Conservation (phyloP, 805 yeast species). For the Tetrapisispora namnaoensis region DNA sequence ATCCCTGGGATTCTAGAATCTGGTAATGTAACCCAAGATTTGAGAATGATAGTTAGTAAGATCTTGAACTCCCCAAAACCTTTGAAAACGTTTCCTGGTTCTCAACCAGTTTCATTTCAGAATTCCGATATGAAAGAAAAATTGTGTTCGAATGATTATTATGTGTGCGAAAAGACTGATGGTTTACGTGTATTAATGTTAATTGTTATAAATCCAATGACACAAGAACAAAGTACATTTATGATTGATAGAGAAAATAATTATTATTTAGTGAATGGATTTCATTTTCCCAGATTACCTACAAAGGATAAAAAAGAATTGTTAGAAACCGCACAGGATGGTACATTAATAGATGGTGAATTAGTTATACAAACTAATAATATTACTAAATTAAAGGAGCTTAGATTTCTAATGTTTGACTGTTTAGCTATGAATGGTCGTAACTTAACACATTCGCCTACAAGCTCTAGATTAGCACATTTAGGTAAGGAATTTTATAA, state of each 20-base stretch:
- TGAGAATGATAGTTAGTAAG: constrained; percentile 58
- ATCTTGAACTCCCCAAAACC: constrained; percentile 46
- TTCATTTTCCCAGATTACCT: constrained; percentile 67
- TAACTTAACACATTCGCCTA: constrained; percentile 54
- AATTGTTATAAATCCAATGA: constrained; percentile 50
- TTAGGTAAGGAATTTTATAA: constrained; percentile 69
- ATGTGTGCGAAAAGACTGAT: constrained; percentile 93
- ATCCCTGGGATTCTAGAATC: constrained; percentile 82
- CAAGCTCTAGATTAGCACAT: constrained; percentile 80
- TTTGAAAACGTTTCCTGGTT: constrained; percentile 61
- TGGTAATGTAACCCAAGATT: constrained; percentile 55
- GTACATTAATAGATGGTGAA: constrained; percentile 91
- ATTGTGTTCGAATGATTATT: constrained; percentile 63
- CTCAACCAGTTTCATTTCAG: constrained; percentile 91
- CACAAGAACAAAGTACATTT: constrained; percentile 80
- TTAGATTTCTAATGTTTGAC: constrained; percentile 82
- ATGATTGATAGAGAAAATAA: constrained; percentile 84
- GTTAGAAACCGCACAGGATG: constrained; percentile 56
- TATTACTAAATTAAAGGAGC: constrained; percentile 45
- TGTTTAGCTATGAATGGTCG: constrained; percentile 77
- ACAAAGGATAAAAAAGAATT: constrained; percentile 25
- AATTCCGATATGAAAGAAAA: constrained; percentile 57
- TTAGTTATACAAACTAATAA: constrained; percentile 62
- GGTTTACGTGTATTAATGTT: constrained; percentile 80
- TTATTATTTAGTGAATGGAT: constrained; percentile 67